These are phyloP conservation scores for Huntiella bhutanensis DNA, from an alignment of 2,329 filamentous ascomycete species.

Conservation along the genomic window DNA sequence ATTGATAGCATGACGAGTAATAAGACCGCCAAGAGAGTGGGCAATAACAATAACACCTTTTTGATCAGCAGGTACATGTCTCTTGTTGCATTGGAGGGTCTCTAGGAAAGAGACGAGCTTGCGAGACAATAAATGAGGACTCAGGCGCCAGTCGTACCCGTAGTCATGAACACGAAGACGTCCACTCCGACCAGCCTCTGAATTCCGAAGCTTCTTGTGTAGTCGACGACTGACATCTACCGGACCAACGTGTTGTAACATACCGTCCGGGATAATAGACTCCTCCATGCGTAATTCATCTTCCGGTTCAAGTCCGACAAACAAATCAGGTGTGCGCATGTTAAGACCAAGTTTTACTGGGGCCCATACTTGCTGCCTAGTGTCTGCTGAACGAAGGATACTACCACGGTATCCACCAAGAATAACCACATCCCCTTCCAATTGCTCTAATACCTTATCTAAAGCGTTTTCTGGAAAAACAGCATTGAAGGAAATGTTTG, in stretches of 20 bases:
- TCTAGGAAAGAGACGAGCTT: conserved; percentile 58
- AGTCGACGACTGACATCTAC: conserved; percentile 75
- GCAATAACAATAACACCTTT: conserved; percentile 65
- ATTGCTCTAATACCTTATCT: conserved; percentile 39
- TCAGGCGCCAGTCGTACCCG: conserved; percentile 87
- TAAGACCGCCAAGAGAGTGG: conserved; percentile 65
- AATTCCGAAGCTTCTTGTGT: conserved; percentile 57
- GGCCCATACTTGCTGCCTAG: conserved; percentile 79
- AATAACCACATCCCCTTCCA: conserved; percentile 73
- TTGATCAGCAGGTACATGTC: conserved; percentile 28
- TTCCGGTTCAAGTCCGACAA: conserved; percentile 62
- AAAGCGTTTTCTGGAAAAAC: conserved; percentile 18
- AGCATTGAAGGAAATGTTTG: conserved; percentile 1
- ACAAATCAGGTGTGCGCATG: conserved; percentile 75
- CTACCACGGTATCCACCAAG: conserved; percentile 85
- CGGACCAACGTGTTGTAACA: conserved; percentile 80
- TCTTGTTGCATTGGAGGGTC: conserved; percentile 50
- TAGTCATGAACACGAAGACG: conserved; percentile 71
- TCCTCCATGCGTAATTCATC: conserved; percentile 73
- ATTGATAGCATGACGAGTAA: conserved; percentile 78
- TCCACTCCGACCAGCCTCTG: conserved; percentile 52
- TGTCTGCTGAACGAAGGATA: conserved; percentile 64
- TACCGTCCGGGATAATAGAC: conserved; percentile 66
- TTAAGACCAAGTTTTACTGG: conserved; percentile 86
- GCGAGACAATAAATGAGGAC: conserved; percentile 54